phyloP scores from a whole-genome alignment of 306 rosid genomes.

The Rosa chinensis region DNA sequence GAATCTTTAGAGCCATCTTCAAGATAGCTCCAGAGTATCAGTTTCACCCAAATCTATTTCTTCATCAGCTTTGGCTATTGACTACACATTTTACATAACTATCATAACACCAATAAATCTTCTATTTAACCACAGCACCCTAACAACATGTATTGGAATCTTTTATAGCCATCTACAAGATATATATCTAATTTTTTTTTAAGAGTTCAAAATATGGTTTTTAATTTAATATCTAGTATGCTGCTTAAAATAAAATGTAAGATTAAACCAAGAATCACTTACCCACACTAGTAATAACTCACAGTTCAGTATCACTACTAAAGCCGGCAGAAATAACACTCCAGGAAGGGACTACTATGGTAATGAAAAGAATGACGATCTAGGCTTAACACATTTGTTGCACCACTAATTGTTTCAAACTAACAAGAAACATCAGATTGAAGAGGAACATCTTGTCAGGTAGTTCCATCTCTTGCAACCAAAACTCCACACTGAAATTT shows the following conservation, averaged over 20 bases:
- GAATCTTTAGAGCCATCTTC: neutral
- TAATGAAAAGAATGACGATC: constrained; percentile 7
- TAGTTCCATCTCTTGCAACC: neutral
- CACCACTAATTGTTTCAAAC: neutral
- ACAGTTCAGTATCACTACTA: neutral
- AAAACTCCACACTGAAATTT: neutral
- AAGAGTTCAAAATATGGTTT: neutral
- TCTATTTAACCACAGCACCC: neutral
- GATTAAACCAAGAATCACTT: neutral
- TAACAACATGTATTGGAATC: neutral
- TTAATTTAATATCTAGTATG: too few relatives aligned
- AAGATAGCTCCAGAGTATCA: neutral
- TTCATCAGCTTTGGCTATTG: neutral
- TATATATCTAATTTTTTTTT: neutral
- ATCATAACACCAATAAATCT: neutral
- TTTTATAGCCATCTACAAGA: neutral
- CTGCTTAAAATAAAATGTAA: neutral
- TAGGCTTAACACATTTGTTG: neutral
- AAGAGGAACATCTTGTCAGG: neutral
- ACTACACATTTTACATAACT: neutral
- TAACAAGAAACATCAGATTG: neutral
- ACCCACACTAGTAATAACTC: neutral
- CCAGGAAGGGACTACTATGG: neutral
- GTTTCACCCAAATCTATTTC: neutral
- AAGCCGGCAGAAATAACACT: neutral